A percentile compares a stretch with the other conserved stretches of the same genome.
Conservation (phyloP, 495 filamentous ascomycete genomes). For the Diplogelasinospora grovesii region DNA sequence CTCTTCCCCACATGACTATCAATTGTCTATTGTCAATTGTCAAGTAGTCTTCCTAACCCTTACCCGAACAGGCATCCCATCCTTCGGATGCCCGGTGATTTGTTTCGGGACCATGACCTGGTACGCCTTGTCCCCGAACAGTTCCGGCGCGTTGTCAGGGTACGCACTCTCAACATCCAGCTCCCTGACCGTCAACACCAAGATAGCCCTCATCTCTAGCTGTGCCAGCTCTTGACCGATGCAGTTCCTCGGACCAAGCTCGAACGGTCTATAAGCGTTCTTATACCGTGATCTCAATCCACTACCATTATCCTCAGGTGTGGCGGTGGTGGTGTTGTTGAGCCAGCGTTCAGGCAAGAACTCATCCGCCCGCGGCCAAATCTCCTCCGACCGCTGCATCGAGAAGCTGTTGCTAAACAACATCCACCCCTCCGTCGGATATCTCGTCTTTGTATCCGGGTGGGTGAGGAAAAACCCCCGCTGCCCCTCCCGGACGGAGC, state of each 20-base stretch:
- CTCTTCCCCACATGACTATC: no score
- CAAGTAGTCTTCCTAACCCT: slow-evolving; percentile 6
- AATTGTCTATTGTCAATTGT: no score
- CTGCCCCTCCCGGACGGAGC: slow-evolving; percentile 25
- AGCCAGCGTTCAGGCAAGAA: slow-evolving; percentile 43
- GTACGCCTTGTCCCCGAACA: slow-evolving; percentile 9
- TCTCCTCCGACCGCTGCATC: slow-evolving; percentile 17
- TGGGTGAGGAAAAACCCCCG: slow-evolving; percentile 27
- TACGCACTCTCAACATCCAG: slow-evolving; percentile 35
- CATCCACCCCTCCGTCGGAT: slow-evolving; percentile 29
- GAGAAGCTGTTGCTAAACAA: slow-evolving; percentile 23
- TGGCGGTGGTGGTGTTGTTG: no score
- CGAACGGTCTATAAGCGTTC: slow-evolving; percentile 41
- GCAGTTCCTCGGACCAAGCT: slow-evolving; percentile 42
- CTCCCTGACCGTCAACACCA: slow-evolving; percentile 32
- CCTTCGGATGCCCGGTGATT: slow-evolving; percentile 6
- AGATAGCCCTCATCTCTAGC: slow-evolving; percentile 34
- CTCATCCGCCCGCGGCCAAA: slow-evolving; percentile 26
- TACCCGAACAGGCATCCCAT: slow-evolving; percentile 11
- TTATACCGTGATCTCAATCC: slow-evolving; percentile 20
- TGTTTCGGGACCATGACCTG: slow-evolving; percentile 1
- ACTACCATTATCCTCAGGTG: no score
- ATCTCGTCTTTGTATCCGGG: slow-evolving; percentile 18
- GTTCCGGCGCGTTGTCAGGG: background rate
- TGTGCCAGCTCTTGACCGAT: slow-evolving; percentile 45